Conservation (phyloP, 805 yeast species). For the Candida dendrica region DNA sequence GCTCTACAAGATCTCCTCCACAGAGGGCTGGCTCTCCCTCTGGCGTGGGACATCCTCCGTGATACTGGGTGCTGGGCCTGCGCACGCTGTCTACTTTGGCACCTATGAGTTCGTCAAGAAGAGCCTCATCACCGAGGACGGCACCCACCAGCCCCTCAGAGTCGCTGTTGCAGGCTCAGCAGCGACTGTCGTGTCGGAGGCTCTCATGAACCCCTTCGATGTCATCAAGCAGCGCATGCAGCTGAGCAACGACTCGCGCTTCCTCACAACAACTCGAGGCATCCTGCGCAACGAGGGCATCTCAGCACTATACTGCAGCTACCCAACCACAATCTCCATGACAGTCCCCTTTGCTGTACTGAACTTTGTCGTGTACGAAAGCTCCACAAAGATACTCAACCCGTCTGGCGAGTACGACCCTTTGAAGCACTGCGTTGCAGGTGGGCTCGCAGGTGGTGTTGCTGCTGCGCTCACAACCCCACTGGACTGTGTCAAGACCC, state of each 20-base stretch:
- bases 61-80: conserved; percentile 95
- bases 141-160: conserved; percentile 65
- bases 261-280: conserved; percentile 9
- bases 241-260: conserved; percentile 16
- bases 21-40: conserved; percentile 80
- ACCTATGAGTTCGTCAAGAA: conserved; percentile 72
- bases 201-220: conserved; percentile 96
- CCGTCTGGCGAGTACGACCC: conserved; percentile 81
- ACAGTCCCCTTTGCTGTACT: conserved; percentile 92
- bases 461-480: conserved; percentile 97
- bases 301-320: conserved; percentile 76
- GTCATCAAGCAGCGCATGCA: conserved; percentile 96
- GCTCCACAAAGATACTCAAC: conserved; percentile 63
- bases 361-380: conserved; percentile 89
- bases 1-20: conserved; percentile 63
- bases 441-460: conserved; percentile 89
- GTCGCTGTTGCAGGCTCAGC: conserved; percentile 88
- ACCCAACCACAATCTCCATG: conserved; percentile 92
- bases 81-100: conserved; percentile 94
- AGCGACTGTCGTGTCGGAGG: conserved; percentile 87
- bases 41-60: conserved; percentile 96
- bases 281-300: conserved; percentile 48
- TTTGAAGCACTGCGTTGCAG: conserved; percentile 83
- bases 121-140: conserved; percentile 24
- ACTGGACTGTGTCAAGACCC: conserved; percentile 86